phyloP scores from a whole-genome alignment of 345 rosid species.

The Stellera chamaejasme region DNA sequence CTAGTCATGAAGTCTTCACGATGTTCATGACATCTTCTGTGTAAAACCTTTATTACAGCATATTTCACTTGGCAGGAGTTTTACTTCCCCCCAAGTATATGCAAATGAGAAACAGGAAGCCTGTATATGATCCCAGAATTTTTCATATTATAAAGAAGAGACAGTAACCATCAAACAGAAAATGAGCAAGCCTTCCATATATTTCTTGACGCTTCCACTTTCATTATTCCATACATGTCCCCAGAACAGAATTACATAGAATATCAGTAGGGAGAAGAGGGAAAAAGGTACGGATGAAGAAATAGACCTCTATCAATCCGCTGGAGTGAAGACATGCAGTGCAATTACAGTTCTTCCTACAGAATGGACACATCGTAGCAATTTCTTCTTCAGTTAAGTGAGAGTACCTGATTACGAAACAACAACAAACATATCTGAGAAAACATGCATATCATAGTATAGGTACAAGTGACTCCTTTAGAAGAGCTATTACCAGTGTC shows the following conservation, averaged over 20 bases:
- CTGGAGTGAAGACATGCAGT: constrained; percentile 57
- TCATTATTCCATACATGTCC: no score
- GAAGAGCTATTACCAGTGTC: constrained; percentile 41
- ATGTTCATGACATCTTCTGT: no score
- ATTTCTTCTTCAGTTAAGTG: constrained; percentile 42
- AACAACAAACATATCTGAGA: background rate
- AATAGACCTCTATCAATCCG: constrained; percentile 51
- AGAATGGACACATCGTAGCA: constrained; percentile 58
- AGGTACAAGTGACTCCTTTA: background rate
- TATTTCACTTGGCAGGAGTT: no score
- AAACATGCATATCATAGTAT: constrained; percentile 3
- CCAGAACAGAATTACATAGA: no score
- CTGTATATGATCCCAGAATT: background rate
- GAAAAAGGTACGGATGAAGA: background rate
- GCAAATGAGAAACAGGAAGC: background rate
- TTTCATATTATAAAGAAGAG: background rate
- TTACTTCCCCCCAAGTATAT: no score
- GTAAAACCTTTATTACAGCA: no score
- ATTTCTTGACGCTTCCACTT: background rate
- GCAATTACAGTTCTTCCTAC: constrained; percentile 79
- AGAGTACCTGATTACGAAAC: constrained; percentile 56
- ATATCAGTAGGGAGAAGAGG: no score
- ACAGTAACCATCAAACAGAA: background rate
- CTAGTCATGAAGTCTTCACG: no score
- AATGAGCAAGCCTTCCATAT: background rate